Evolutionary conservation across 805 yeast genomes (phyloP), one percentile per base, ranked within the genome.

Genomic region (Naumovozyma castellii): DNA sequence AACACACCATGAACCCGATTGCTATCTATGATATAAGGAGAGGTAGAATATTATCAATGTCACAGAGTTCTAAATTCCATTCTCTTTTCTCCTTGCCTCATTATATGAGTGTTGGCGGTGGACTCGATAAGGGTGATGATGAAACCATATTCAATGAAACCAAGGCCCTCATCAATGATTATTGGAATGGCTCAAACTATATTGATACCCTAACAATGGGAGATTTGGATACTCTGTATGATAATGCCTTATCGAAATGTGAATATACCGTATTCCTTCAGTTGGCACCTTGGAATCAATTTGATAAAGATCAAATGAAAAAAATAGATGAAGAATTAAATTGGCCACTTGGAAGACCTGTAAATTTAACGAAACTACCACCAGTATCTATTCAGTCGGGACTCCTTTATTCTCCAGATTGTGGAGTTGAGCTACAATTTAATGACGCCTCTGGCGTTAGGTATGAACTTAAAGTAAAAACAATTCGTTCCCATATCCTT

Each of bases 361-460:
- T 78, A 13, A 69, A 72, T 14, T 47, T 64, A 18, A 48, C 61
- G 10, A 43, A 53, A 1, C 54, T 80, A 4, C 96, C 96, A 0
- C 51, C 59, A 0, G 47, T 88, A 14, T 63, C 62, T 25, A 51
- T 88, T 8, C 57, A 70, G 2, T 61, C 71, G 9, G 86, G 81
- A 5, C 45, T 85, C 12, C 43, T 85, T 15, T 87, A 84, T 53
- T 85, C 95, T 0, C 97, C 97, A 0, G 95, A 88, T 55, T 88
- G 97, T 66, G 94, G 88, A 0, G 53, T 80, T 2, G 55, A 72
- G 2, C 44, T 84, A 3, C 56, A 61, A 4, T 32, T 72, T 5
- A 56, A 57, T 5, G 46, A 52, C 5, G 59, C 66, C 2, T 40
- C 42, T 12, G 96, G 96, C 1, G 62, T 71, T n/a, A 73, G 78